phyloP scores from a whole-genome alignment of 139 green algal species.

The Chlamydomonas sp. region DNA sequence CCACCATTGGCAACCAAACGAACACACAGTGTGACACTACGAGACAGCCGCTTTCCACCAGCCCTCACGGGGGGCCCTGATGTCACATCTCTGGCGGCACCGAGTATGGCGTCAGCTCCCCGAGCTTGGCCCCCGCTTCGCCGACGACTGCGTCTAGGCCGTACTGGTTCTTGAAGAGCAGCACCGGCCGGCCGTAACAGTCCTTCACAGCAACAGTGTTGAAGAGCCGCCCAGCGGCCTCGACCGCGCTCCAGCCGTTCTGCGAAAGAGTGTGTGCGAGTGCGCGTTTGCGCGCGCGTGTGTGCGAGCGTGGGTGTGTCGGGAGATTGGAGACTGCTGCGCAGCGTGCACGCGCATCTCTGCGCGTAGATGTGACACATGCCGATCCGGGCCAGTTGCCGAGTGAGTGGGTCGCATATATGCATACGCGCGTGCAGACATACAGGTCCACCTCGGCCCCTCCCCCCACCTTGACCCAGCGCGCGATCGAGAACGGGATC shows the following conservation, averaged over 20 bases:
- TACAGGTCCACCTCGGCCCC: neutral
- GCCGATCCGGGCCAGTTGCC: too few relatives aligned
- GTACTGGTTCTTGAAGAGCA: constrained; percentile 71
- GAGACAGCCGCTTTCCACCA: too few relatives aligned
- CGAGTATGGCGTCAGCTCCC: constrained; percentile 36
- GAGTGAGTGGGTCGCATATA: too few relatives aligned
- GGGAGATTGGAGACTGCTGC: neutral
- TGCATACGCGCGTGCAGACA: neutral
- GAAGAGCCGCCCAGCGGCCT: constrained; percentile 58
- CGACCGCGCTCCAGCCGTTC: constrained; percentile 50
- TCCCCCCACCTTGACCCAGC: too few relatives aligned
- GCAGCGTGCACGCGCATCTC: neutral
- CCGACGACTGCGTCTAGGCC: constrained; percentile 47
- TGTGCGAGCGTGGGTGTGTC: neutral
- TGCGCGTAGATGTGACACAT: neutral
- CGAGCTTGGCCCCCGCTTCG: constrained; percentile 32
- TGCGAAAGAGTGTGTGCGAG: constrained; percentile 27
- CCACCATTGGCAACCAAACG: too few relatives aligned
- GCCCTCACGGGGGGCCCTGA: too few relatives aligned
- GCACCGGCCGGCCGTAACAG: constrained; percentile 53
- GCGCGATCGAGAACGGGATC: constrained; percentile 46
- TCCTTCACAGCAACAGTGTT: constrained; percentile 65
- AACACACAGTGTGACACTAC: too few relatives aligned
- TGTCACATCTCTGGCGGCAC: constrained; percentile 50
- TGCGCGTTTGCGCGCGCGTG: neutral